A percentile compares a stretch with the other conserved stretches of the same genome.
phyloP scores from a whole-genome alignment of 306 rosid species.

The Trifolium repens region DNA sequence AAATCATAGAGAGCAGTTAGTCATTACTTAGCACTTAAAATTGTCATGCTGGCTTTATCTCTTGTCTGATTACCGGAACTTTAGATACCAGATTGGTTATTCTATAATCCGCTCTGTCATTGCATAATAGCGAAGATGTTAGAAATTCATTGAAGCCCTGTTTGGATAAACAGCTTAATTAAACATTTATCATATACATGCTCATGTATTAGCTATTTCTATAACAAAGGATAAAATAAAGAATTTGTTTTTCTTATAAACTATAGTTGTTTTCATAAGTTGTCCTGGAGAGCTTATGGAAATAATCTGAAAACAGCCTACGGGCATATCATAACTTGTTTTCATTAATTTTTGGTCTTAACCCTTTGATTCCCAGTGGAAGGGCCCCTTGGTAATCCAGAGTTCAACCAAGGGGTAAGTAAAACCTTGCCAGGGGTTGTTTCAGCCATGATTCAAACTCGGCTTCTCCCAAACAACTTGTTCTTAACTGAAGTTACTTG shows the following conservation, averaged over 20 bases:
- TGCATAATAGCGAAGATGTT: not conserved
- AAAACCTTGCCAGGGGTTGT: too few species aligned
- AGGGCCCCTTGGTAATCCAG: too few species aligned
- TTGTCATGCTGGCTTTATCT: slow-evolving; percentile 16
- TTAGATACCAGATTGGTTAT: slow-evolving; percentile 10
- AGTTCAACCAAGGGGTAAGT: too few species aligned
- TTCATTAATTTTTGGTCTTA: too few species aligned
- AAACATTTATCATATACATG: too few species aligned
- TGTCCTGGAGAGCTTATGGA: not conserved
- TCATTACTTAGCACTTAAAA: slow-evolving; percentile 30
- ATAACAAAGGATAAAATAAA: not conserved
- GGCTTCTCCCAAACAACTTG: too few species aligned
- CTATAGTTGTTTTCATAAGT: too few species aligned
- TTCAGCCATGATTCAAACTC: too few species aligned
- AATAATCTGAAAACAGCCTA: not conserved
- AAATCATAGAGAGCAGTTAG: slow-evolving; percentile 18
- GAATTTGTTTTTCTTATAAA: not conserved
- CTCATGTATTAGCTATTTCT: not conserved
- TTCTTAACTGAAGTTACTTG: too few species aligned
- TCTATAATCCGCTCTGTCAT: not conserved
- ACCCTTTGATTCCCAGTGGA: too few species aligned
- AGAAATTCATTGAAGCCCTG: not conserved
- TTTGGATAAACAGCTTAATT: not conserved
- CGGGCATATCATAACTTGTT: not conserved
- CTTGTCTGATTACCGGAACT: slow-evolving; percentile 20